phyloP scores from a whole-genome alignment of 2,329 filamentous ascomycete species.

The Arthrobotrys conoides region DNA sequence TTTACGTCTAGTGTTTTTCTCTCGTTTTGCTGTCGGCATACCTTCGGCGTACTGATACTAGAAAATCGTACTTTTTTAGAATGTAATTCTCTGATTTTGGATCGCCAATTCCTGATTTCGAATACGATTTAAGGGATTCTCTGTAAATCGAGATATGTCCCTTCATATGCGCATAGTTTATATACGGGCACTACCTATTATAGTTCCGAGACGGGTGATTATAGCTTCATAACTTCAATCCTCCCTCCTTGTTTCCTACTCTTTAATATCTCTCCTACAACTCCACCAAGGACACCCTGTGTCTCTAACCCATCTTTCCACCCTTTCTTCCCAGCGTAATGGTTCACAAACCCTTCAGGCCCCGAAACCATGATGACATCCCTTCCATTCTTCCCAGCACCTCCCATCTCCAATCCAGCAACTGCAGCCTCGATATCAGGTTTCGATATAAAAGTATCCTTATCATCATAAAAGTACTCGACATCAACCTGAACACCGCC shows the following conservation, averaged over 20 bases:
- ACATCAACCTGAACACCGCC: slow-evolving; percentile 77
- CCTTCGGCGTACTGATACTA: slow-evolving; percentile 2
- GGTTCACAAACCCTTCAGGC: slow-evolving; percentile 87
- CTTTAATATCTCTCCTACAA: slow-evolving; percentile 75
- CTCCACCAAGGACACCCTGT: slow-evolving; percentile 81
- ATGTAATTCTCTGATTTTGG: background rate
- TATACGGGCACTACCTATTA: background rate
- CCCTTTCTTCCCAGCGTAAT: slow-evolving; percentile 82
- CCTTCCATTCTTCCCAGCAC: slow-evolving; percentile 68
- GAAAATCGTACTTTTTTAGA: background rate
- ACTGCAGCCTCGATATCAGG: slow-evolving; percentile 78
- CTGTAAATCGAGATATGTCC: background rate
- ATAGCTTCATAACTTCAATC: slow-evolving; percentile 64
- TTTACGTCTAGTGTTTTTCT: slow-evolving; percentile 16
- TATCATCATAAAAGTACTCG: slow-evolving; percentile 55
- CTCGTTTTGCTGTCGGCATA: slow-evolving; percentile 13
- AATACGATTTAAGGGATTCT: background rate
- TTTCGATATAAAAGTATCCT: slow-evolving; percentile 76
- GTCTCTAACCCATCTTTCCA: slow-evolving; percentile 80
- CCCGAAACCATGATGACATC: slow-evolving; percentile 88
- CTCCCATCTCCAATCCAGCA: slow-evolving; percentile 68
- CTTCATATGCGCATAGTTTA: background rate
- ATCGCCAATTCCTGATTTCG: background rate
- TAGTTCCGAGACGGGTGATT: slow-evolving; percentile 62
- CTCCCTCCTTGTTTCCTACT: slow-evolving; percentile 64